Evolutionary conservation across 441 rosid species (phyloP).

Genomic region (Arabidopsis lyrata): DNA sequence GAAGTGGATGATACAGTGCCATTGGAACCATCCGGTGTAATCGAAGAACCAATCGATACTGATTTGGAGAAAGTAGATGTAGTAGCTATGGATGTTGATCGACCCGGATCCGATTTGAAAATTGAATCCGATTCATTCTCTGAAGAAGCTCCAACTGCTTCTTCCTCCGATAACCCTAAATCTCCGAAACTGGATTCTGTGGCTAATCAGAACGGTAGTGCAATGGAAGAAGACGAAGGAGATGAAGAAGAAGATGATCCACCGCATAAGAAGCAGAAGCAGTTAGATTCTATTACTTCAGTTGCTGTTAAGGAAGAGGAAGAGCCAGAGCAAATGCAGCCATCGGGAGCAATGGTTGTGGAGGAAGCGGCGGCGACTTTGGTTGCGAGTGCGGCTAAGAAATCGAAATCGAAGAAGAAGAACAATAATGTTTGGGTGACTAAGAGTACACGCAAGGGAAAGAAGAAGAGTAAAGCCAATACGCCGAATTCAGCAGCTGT

Average conservation of each 20-base stretch:
- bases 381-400: conserved; percentile 39
- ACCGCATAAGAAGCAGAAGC: conserved; percentile 73
- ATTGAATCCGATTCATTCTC: conserved; percentile 60
- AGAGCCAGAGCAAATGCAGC: conserved; percentile 32
- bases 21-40: not conserved
- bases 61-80: conserved; percentile 25
- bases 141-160: conserved; percentile 69
- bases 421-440: conserved; percentile 85
- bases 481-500: conserved; percentile 59
- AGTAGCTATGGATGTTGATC: conserved; percentile 27
- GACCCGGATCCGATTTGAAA: conserved; percentile 43
- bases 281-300: conserved; percentile 48
- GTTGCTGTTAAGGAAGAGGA: conserved; percentile 31
- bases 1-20: conserved; percentile 13
- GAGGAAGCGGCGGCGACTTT: conserved; percentile 21
- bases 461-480: conserved; percentile 79
- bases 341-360: conserved; percentile 30
- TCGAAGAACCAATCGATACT: conserved; percentile 23
- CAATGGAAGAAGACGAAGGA: conserved; percentile 44
- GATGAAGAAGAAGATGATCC: conserved; percentile 69
- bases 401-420: conserved; percentile 89
- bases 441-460: conserved; percentile 85
- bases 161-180: conserved; percentile 75
- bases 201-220: conserved; percentile 17
- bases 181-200: conserved; percentile 50